These are phyloP conservation scores for Psilocybe subaeruginosa DNA, from an alignment of 768 basidiomycete species.

Conservation along the genomic window DNA sequence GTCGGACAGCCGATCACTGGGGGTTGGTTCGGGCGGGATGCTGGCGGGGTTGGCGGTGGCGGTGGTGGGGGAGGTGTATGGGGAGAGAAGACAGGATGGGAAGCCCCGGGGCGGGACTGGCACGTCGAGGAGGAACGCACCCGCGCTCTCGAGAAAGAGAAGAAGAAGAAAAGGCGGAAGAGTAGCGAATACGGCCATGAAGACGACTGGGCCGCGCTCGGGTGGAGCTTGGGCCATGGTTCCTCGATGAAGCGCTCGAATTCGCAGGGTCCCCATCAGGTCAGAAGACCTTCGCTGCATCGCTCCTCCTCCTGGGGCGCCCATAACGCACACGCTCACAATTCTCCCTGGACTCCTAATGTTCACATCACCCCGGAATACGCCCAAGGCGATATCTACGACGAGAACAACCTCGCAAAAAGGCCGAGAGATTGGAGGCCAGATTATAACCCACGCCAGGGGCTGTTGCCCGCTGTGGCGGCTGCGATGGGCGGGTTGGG, in stretches of 20 bases:
- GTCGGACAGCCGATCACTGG: slow-evolving; percentile 27
- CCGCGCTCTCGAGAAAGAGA: not conserved
- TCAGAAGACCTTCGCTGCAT: slow-evolving; percentile 13
- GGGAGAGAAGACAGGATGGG: not conserved
- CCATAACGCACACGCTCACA: not conserved
- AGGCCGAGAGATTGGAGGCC: slow-evolving; percentile 47
- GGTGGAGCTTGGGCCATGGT: not conserved
- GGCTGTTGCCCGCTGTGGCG: slow-evolving; percentile 15
- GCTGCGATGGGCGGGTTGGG: slow-evolving; percentile 29
- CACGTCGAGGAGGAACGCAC: not conserved
- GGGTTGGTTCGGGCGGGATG: slow-evolving; percentile 17
- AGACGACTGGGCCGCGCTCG: not conserved
- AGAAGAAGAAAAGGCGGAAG: slow-evolving; percentile 19
- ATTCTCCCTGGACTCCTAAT: not conserved
- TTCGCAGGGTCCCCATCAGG: slow-evolving; percentile 15
- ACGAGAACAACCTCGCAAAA: slow-evolving; percentile 36
- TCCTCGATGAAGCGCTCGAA: slow-evolving; percentile 19
- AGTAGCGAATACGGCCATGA: slow-evolving; percentile 5
- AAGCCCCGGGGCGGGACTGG: not conserved
- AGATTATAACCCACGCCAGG: slow-evolving; percentile 35
- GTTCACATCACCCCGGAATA: slow-evolving; percentile 20
- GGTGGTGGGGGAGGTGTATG: slow-evolving; percentile 5
- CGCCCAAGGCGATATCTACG: slow-evolving; percentile 30
- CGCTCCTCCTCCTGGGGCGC: slow-evolving; percentile 22
- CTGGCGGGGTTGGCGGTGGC: slow-evolving; percentile 6